A percentile compares a stretch with the other conserved stretches of the same genome.
phyloP scores from a whole-genome alignment of 2,329 filamentous ascomycete species.

The Neoscytalidium dimidiatum region DNA sequence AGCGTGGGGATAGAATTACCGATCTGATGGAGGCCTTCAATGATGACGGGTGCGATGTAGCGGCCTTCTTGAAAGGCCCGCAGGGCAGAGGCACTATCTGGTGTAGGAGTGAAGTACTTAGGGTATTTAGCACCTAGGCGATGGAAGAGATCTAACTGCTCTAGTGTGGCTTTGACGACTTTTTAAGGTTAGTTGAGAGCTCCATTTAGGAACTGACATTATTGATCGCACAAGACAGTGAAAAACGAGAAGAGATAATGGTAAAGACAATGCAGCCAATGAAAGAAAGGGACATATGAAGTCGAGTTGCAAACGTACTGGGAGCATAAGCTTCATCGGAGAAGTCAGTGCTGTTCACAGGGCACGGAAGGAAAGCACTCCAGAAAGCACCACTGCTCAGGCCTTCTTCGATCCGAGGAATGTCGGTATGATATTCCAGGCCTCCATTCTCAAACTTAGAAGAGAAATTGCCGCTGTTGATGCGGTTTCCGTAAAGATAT shows the following conservation, averaged over 20 bases:
- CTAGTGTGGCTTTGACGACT: conserved; percentile 68
- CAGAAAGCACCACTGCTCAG: conserved; percentile 86
- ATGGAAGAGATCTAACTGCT: conserved; percentile 73
- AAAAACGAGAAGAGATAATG: too few relatives aligned
- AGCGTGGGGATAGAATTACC: conserved; percentile 79
- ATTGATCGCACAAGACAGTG: too few relatives aligned
- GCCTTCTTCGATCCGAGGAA: conserved; percentile 72
- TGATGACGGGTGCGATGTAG: conserved; percentile 37
- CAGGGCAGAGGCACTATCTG: conserved; percentile 62
- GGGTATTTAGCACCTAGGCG: conserved; percentile 67
- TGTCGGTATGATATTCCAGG: conserved; percentile 72
- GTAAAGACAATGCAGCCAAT: background rate
- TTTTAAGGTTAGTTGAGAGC: too few relatives aligned
- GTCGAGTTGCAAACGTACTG: conserved; percentile 50
- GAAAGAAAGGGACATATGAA: background rate
- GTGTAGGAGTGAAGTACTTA: conserved; percentile 65
- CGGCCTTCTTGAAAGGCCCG: conserved; percentile 48
- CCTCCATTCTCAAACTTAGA: conserved; percentile 71
- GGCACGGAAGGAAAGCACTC: conserved; percentile 83
- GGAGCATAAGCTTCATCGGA: conserved; percentile 70
- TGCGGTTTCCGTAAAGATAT: conserved; percentile 69
- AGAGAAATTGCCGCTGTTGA: conserved; percentile 74
- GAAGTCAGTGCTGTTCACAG: conserved; percentile 70
- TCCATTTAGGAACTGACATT: too few relatives aligned
- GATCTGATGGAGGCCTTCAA: conserved; percentile 85